Evolutionary conservation across 345 rosid species (phyloP).

Genomic region (Melaleuca alternifolia): DNA sequence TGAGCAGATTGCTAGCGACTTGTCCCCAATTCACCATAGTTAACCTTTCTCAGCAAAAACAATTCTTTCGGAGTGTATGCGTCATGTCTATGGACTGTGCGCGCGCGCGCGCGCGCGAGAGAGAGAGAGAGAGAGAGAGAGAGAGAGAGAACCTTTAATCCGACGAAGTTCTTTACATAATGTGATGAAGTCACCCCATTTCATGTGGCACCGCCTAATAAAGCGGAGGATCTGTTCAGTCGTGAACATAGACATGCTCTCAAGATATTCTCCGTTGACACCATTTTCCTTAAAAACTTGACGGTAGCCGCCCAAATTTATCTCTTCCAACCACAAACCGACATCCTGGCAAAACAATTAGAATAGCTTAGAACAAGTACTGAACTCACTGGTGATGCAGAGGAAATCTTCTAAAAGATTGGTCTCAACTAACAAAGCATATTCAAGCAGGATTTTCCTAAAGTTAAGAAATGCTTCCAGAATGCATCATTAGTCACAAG

Average conservation of each 20-base stretch:
- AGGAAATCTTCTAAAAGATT: background rate
- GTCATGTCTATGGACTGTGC: background rate
- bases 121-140: background rate
- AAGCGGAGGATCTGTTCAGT: slow-evolving; percentile 98
- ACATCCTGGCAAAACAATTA: slow-evolving; percentile 28
- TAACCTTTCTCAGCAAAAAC: background rate
- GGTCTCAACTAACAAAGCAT: background rate
- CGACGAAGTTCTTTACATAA: slow-evolving; percentile 97
- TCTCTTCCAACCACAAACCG: slow-evolving; percentile 92
- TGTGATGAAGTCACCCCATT: slow-evolving; percentile 99
- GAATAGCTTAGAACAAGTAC: background rate
- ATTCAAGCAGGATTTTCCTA: background rate
- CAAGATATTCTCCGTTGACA: slow-evolving; percentile 92
- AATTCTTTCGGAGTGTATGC: background rate
- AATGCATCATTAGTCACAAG: background rate
- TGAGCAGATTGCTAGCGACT: background rate
- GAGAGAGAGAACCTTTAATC: slow-evolving; percentile 58
- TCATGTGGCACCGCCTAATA: slow-evolving; percentile 99
- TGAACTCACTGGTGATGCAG: background rate
- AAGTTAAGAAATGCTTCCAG: background rate
- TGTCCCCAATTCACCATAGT: background rate
- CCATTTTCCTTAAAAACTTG: slow-evolving; percentile 82
- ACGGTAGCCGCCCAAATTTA: slow-evolving; percentile 83
- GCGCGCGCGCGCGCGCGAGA: background rate
- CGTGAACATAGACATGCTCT: slow-evolving; percentile 98